phyloP scores from a whole-genome alignment of 768 basidiomycete species.

The Podaxis sp. region DNA sequence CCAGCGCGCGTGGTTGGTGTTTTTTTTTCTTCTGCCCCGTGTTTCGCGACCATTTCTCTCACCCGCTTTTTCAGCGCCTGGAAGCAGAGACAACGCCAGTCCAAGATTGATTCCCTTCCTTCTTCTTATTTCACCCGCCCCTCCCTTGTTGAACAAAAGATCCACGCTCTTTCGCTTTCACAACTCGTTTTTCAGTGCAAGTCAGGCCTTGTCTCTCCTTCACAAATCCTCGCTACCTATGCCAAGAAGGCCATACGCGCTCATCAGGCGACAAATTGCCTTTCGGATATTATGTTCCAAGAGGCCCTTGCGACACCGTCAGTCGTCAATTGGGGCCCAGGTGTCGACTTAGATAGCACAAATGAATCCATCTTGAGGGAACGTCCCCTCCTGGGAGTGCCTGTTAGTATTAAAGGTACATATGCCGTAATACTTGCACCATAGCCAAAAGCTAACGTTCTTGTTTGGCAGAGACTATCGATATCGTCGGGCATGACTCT shows the following conservation, averaged over 20 bases:
- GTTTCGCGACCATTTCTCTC: neutral
- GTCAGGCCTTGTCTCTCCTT: constrained; percentile 34
- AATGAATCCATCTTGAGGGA: constrained; percentile 20
- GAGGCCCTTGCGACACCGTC: constrained; percentile 35
- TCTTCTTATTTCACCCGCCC: constrained; percentile 35
- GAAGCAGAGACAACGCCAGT: constrained; percentile 42
- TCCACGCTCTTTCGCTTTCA: constrained; percentile 44
- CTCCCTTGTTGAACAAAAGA: constrained; percentile 39
- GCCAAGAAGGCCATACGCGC: constrained; percentile 51
- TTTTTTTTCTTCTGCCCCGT: constrained; percentile 10
- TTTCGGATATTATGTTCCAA: constrained; percentile 62
- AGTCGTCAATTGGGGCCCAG: constrained; percentile 34
- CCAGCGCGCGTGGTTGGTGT: constrained; percentile 36
- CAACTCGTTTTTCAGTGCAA: constrained; percentile 42
- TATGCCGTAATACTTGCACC: constrained; percentile 2
- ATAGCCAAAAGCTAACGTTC: constrained; percentile 6
- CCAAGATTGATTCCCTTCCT: constrained; percentile 36
- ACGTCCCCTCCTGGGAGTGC: constrained; percentile 59
- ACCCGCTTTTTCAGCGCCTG: constrained; percentile 26
- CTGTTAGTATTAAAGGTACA: constrained; percentile 64
- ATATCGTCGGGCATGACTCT: constrained; percentile 54
- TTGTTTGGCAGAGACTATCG: constrained; percentile 32
- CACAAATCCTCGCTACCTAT: constrained; percentile 35
- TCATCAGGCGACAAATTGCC: constrained; percentile 59
- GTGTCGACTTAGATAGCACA: constrained; percentile 27